These are phyloP conservation scores for Chamaecyparis obtusa DNA, from an alignment of 75 land plant genomes.

Conservation along the genomic window DNA sequence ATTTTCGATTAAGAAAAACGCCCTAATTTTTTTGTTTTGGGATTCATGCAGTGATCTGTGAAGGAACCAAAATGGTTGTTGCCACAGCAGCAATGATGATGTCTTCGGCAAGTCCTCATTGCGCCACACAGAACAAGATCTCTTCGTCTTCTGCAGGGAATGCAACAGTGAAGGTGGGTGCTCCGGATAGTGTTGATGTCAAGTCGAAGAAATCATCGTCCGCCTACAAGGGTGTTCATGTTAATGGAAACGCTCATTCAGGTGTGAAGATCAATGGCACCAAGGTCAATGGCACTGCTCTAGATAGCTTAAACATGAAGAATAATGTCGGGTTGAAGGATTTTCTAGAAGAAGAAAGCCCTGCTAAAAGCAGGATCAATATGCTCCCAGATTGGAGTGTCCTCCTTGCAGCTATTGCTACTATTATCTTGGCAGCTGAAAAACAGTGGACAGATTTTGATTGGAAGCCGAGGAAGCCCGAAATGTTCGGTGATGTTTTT, in stretches of 20 bases:
- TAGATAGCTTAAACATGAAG: background rate
- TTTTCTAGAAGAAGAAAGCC: conserved; percentile 23
- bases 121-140: conserved; percentile 8
- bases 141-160: conserved; percentile 6
- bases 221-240: conserved; percentile 25
- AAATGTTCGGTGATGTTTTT: conserved; percentile 36
- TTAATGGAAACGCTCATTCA: conserved; percentile 59
- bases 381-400: conserved; percentile 80
- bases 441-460: conserved; percentile 63
- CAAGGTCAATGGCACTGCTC: conserved; percentile 27
- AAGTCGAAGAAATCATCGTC: background rate
- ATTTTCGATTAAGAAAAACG: background rate
- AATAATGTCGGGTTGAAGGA: conserved; percentile 17
- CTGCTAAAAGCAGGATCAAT: conserved; percentile 54
- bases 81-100: conserved; percentile 9
- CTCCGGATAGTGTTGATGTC: conserved; percentile 5
- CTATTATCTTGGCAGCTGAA: conserved; percentile 76
- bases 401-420: conserved; percentile 80
- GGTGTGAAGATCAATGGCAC: conserved; percentile 53
- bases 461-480: conserved; percentile 20
- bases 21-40: background rate
- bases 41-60: conserved; percentile 1
- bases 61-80: conserved; percentile 10
- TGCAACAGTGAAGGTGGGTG: background rate
- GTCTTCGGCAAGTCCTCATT: background rate